Percentiles rank a stretch among this genome's conserved stretches.
These are phyloP conservation scores for Acanthamoeba quina DNA, from an alignment of 208 protist species.

Conservation along the genomic window DNA sequence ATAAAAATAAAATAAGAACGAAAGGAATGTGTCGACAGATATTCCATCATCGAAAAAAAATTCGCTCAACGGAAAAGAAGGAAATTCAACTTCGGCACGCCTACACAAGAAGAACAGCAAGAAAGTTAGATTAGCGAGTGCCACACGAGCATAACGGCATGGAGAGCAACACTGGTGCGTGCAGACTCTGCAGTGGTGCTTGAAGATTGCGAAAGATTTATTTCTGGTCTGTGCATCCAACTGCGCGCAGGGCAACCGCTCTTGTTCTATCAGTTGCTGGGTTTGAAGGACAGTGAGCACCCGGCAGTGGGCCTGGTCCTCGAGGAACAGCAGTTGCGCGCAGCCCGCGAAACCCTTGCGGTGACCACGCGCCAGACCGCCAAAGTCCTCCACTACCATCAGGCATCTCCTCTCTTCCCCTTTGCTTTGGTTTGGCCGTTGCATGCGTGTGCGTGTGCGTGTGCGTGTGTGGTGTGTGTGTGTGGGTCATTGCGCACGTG, in stretches of 20 bases:
- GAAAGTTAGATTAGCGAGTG: no score
- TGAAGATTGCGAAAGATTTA: neutral
- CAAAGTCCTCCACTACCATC: constrained; percentile 34
- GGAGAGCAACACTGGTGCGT: neutral
- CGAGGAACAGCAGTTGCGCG: neutral
- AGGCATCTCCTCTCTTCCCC: neutral
- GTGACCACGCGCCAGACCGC: constrained; percentile 1
- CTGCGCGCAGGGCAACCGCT: neutral
- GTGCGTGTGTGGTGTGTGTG: neutral
- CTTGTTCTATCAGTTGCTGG: constrained; percentile 14
- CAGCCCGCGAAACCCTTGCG: neutral
- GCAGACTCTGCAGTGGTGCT: no score
- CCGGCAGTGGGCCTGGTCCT: neutral
- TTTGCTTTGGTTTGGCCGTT: neutral
- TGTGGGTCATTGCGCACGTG: neutral
- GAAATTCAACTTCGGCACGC: no score
- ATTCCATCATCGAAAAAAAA: no score
- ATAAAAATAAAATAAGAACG: neutral
- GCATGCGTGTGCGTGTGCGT: neutral
- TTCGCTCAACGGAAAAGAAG: no score
- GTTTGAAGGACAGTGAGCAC: neutral
- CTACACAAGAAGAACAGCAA: no score
- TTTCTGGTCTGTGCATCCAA: neutral
- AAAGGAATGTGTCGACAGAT: no score
- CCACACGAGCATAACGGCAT: neutral